These are phyloP conservation scores for Diaporthe eres DNA, from an alignment of 2,329 filamentous ascomycete genomes.

Conservation along the genomic window DNA sequence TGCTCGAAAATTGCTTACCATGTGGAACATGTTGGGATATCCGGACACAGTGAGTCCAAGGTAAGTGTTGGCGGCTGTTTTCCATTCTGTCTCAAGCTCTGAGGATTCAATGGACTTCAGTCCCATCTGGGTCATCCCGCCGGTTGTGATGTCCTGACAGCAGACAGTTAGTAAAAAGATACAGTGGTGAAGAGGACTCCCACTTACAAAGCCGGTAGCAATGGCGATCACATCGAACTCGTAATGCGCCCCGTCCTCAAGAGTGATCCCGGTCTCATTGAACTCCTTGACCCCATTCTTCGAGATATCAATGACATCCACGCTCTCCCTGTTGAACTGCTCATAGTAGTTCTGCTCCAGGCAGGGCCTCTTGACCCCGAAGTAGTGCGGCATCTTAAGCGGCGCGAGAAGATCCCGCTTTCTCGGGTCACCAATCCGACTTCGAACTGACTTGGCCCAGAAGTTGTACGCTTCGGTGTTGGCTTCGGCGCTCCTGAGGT, in stretches of 20 bases:
- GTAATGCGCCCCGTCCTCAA: constrained; percentile 57
- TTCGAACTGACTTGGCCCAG: constrained; percentile 66
- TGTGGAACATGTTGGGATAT: constrained; percentile 66
- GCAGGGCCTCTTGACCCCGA: constrained; percentile 66
- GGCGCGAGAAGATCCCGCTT: constrained; percentile 68
- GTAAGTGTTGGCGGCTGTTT: constrained; percentile 57
- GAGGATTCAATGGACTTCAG: constrained; percentile 56
- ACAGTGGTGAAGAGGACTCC: not conserved
- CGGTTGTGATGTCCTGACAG: constrained; percentile 38
- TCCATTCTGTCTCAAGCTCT: constrained; percentile 60
- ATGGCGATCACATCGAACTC: constrained; percentile 61
- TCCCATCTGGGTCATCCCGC: constrained; percentile 60
- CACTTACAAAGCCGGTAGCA: constrained; percentile 62
- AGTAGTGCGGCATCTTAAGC: constrained; percentile 64
- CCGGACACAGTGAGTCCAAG: constrained; percentile 59
- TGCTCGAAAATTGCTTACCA: constrained; percentile 42
- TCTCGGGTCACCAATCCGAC: constrained; percentile 63
- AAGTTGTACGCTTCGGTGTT: constrained; percentile 70
- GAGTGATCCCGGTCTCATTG: constrained; percentile 56
- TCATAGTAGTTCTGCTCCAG: constrained; percentile 62
- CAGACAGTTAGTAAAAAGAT: not conserved
- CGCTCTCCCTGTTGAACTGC: constrained; percentile 60
- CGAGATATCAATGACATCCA: constrained; percentile 59
- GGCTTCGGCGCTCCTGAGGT: constrained; percentile 58
- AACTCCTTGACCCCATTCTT: constrained; percentile 58